Conservation (phyloP, 148 eudicot species). For the Oxyria digyna region DNA sequence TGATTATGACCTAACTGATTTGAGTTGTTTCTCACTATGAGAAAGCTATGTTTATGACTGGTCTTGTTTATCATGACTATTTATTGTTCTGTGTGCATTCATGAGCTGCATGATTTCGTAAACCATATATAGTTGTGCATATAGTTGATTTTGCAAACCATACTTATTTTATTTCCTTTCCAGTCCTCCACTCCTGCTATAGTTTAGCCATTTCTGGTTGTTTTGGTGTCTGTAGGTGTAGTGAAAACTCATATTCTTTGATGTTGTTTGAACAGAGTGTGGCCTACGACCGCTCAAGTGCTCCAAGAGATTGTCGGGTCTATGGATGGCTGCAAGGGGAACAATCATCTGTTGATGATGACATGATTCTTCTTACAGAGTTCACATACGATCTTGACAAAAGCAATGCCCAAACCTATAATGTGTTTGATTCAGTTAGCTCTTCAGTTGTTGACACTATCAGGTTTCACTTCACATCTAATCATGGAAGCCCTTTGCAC, state of each 20-base stretch:
- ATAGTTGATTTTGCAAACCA: too few species aligned
- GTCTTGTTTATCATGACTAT: background rate
- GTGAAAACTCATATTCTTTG: background rate
- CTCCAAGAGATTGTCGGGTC: slow-evolving; percentile 72
- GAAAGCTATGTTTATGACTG: background rate
- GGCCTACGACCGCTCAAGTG: slow-evolving; percentile 73
- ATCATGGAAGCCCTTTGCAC: slow-evolving; percentile 55
- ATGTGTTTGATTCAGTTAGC: slow-evolving; percentile 34
- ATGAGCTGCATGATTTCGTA: background rate
- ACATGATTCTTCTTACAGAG: slow-evolving; percentile 51
- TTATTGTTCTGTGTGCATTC: background rate
- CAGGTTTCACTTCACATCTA: slow-evolving; percentile 62
- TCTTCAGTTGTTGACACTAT: slow-evolving; percentile 40
- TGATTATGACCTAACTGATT: background rate
- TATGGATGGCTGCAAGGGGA: slow-evolving; percentile 56
- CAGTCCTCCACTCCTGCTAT: background rate
- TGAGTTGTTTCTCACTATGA: background rate
- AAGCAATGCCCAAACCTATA: slow-evolving; percentile 72
- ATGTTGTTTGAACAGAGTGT: slow-evolving; percentile 46
- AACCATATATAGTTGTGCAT: background rate
- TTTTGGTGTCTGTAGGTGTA: background rate
- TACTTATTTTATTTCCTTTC: background rate
- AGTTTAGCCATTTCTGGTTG: background rate
- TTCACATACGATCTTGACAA: slow-evolving; percentile 75
- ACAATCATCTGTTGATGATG: slow-evolving; percentile 10